Evolutionary conservation across 2,329 filamentous ascomycete genomes (phyloP).

Genomic region (Arthrobotrys iridis): DNA sequence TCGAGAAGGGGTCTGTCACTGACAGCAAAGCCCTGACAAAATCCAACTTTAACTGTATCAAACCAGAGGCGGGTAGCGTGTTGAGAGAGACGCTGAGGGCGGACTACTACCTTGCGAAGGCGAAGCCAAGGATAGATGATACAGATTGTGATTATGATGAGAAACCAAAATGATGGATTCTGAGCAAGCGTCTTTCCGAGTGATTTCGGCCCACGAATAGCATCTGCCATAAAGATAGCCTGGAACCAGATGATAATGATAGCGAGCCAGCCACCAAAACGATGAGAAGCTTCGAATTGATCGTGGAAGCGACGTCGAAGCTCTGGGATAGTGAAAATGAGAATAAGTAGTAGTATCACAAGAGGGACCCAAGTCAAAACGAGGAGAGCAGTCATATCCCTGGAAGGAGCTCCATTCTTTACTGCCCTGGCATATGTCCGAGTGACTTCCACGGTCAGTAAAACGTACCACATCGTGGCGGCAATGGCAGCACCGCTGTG

Average conservation of each 20-base stretch:
- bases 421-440: conserved; percentile 46
- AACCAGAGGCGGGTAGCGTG: conserved; percentile 79
- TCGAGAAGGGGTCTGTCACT: conserved; percentile 70
- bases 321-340: conserved; percentile 69
- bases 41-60: conserved; percentile 67
- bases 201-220: conserved; percentile 59
- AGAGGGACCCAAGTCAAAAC: conserved; percentile 61
- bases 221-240: conserved; percentile 64
- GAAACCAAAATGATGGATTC: conserved; percentile 73
- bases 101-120: conserved; percentile 74
- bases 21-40: conserved; percentile 70
- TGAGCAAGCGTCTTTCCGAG: conserved; percentile 61
- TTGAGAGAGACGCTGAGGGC: conserved; percentile 73
- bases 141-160: conserved; percentile 72
- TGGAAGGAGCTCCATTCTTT: conserved; percentile 19
- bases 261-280: conserved; percentile 76
- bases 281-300: conserved; percentile 75
- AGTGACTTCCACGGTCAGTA: conserved; percentile 61
- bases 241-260: conserved; percentile 74
- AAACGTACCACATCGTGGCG: conserved; percentile 65
- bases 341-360: conserved; percentile 68
- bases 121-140: conserved; percentile 78
- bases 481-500: conserved; percentile 67
- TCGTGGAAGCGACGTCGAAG: conserved; percentile 74
- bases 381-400: conserved; percentile 55